Evolutionary conservation across 345 rosid species (phyloP).

Genomic region (Carallia pectinifolia): DNA sequence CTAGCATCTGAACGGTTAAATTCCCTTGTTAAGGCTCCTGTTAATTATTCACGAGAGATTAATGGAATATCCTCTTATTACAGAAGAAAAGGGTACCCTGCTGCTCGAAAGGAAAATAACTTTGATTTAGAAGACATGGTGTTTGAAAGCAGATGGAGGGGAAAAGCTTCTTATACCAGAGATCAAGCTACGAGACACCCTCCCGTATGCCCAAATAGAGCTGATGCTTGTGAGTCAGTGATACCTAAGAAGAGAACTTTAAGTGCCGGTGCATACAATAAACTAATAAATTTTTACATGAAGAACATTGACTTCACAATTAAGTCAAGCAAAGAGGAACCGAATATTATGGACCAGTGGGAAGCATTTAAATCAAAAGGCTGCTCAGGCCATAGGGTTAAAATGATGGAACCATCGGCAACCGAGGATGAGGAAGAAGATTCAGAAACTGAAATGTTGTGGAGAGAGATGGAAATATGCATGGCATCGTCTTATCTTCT

Average conservation of each 20-base stretch:
- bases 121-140: conserved; percentile 48
- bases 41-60: conserved; percentile 24
- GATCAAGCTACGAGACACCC: conserved; percentile 21
- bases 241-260: conserved; percentile 45
- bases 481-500: conserved; percentile 72
- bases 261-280: conserved; percentile 71
- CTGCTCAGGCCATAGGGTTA: conserved; percentile 19
- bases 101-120: not conserved
- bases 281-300: conserved; percentile 70
- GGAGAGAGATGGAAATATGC: conserved; percentile 88
- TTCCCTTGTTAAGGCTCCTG: conserved; percentile 10
- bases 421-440: conserved; percentile 56
- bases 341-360: conserved; percentile 65
- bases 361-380: conserved; percentile 50
- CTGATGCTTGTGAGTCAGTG: conserved; percentile 28
- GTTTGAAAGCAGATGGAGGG: conserved; percentile 38
- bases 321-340: conserved; percentile 49
- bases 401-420: conserved; percentile 27
- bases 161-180: conserved; percentile 32
- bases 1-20: conserved; percentile 34
- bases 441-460: conserved; percentile 73
- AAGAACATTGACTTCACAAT: conserved; percentile 62
- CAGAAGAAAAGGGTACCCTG: conserved; percentile 15
- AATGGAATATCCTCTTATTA: conserved; percentile 30
- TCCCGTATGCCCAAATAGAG: conserved; percentile 20